Percentiles rank a stretch among this genome's conserved stretches.
phyloP scores from a whole-genome alignment of 805 yeast species.

The Komagataella mondaviorum region DNA sequence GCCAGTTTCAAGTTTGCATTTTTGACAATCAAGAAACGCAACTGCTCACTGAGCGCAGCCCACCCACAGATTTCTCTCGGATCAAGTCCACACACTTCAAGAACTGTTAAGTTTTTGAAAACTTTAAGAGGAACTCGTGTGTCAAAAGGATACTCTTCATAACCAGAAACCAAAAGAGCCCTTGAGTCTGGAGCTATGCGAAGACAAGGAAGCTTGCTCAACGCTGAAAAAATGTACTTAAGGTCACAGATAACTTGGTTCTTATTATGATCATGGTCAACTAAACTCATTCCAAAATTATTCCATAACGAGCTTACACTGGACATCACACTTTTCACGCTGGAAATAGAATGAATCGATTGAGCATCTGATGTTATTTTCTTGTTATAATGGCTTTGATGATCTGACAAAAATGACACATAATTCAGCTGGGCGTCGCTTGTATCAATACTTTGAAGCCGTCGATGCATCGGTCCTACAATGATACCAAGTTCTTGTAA shows the following conservation, averaged over 20 bases:
- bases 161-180: conserved; percentile 41
- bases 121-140: conserved; percentile 51
- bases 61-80: conserved; percentile 58
- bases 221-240: conserved; percentile 45
- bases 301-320: conserved; percentile 28
- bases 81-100: conserved; percentile 46
- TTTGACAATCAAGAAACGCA: conserved; percentile 40
- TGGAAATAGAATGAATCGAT: conserved; percentile 45
- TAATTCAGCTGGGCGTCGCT: conserved; percentile 32
- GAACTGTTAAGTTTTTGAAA: conserved; percentile 48
- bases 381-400: conserved; percentile 21
- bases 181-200: conserved; percentile 46
- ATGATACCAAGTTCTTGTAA: conserved; percentile 32
- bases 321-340: conserved; percentile 40
- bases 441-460: conserved; percentile 42
- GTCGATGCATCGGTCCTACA: conserved; percentile 50
- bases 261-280: conserved; percentile 26
- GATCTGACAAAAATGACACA: conserved; percentile 49
- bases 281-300: conserved; percentile 10
- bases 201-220: conserved; percentile 53
- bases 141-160: conserved; percentile 62
- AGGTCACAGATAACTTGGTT: conserved; percentile 28
- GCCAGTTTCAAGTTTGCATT: conserved; percentile 37
- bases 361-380: conserved; percentile 18
- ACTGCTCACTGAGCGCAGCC: conserved; percentile 39